Conservation (phyloP, 169 alveolate genomes). For the Prorocentrum cordatum region DNA sequence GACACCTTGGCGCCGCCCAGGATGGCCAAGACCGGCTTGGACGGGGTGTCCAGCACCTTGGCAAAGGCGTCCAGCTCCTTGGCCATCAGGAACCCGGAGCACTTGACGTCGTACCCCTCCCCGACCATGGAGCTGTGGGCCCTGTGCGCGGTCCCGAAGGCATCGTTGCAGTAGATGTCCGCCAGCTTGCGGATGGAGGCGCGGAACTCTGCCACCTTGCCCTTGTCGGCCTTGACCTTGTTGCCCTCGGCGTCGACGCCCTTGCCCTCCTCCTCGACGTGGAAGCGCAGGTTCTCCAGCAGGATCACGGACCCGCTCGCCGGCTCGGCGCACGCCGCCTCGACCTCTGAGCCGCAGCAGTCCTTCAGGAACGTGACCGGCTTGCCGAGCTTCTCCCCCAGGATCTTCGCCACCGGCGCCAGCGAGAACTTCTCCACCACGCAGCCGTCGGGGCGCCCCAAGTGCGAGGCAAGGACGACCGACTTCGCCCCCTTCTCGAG, state of each 20-base stretch:
- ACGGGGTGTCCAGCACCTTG: constrained; percentile 87
- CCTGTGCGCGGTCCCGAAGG: constrained; percentile 96
- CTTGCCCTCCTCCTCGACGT: constrained; percentile 95
- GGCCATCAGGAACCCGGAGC: constrained; percentile 86
- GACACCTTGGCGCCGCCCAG: constrained; percentile 98
- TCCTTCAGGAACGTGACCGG: constrained; percentile 86
- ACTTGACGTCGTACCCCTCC: constrained; percentile 85
- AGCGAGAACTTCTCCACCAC: constrained; percentile 80
- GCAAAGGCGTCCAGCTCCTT: constrained; percentile 69
- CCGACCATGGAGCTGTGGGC: constrained; percentile 88
- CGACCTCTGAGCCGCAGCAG: constrained; percentile 89
- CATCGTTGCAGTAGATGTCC: constrained; percentile 92
- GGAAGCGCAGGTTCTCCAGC: constrained; percentile 94
- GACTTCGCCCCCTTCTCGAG: constrained; percentile 86
- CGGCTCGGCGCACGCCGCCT: constrained; percentile 80
- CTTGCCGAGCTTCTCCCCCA: constrained; percentile 79
- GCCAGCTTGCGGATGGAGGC: constrained; percentile 84
- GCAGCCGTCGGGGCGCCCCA: constrained; percentile 96
- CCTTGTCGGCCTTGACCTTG: constrained; percentile 79
- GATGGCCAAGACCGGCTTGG: constrained; percentile 92
- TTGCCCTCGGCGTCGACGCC: constrained; percentile 86
- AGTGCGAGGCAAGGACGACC: constrained; percentile 90
- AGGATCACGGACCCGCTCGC: constrained; percentile 85
- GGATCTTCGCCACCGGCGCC: constrained; percentile 84
- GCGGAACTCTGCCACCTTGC: constrained; percentile 80